Evolutionary conservation across 805 yeast species (phyloP), one percentile per base, ranked within the genome.

Genomic region (Barnettozyma sp.): DNA sequence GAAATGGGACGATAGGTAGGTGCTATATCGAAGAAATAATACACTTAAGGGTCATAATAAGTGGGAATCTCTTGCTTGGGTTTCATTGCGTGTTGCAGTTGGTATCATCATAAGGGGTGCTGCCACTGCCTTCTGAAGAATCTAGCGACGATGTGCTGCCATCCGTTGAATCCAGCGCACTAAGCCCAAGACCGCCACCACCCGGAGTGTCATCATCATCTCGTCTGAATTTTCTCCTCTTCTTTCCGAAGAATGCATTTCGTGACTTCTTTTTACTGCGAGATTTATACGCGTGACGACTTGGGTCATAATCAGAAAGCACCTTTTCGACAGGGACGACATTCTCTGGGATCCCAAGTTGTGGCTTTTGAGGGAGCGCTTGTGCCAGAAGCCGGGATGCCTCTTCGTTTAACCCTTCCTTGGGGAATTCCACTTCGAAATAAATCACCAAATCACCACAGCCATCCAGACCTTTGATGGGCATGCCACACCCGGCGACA

Each of bases 281-380:
- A 4, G 22, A 13, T 16, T 20, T 22, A 13, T 21, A 25, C 6
- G 34, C 26, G 23, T 45, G 43, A 6, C 16, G 19, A 5, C 17
- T n/a, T 14, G 43, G 40, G 21, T 41, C 35, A 23, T 23, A 44
- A n/a, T 45, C 47, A 6, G 40, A 22, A 8, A 48, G 27, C 3
- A 34, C 68, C 32, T 65, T 71, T 27, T 74, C 79, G 34, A 72
- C 77, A 28, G 70, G 72, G 31, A 69, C 73, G 35, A 76, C 83
- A 46, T 70, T 77, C 50, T 66, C 70, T 50, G 95, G 95, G 49
- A 84, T 68, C 6, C 48, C 44, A 20, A 70, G 62, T 34, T 60
- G 55, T 11, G 68, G 62, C 70, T 95, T 78, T 28, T 86, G 61
- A 16, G 97, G 97, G 56, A 92, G 70, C 31, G 86, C 71, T 23